Base-by-base conservation (phyloP, 352 stramenopile species). In the Peronospora belbahrii region DNA sequence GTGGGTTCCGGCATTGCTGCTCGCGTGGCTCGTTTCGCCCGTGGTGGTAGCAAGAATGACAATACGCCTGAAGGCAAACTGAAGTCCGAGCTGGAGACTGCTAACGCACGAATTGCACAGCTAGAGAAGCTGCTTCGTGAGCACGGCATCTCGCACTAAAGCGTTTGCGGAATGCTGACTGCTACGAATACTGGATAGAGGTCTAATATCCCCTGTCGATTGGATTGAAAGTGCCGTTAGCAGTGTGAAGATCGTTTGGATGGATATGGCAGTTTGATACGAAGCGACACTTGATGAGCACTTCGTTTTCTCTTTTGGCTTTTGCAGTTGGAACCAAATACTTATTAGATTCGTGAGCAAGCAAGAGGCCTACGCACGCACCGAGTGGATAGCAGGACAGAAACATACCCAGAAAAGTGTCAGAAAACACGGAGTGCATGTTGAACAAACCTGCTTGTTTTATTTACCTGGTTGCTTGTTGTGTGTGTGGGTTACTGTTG, bases 111-210 rank as follows among this genome's bases (percentile, higher is more conserved):
- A 62, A 94, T 94, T 51, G 74, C 76, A 24, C 67, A 91, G 40
- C 53, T 94, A 34, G 83, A 94, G 53, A 83, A 83, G 52, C 79
- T 88, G 64, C 70, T 90, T 48, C 61, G 61, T 55, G 62, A 78
- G 40, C 76, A 83, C 47, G 73, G 77, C 51, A 93, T 93, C 54
- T 87, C 78, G 44, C 87, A 89, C 68, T 93, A 73, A 60, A 67
- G 24, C 27, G 43, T 52, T 34, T 56, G 37, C 32, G 43, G 14
- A 57, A 35, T 30, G 55, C 33, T 49, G 40, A 47, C 42, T 62
- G 47, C 41, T 57, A 28, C 52, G 44, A 47, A 51, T 52, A 60
- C 36, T 62, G 59, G 28, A 27, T 59, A 45, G 52, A 40, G 34
- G 48, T 35, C 46, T 52, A 43, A 47, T 59, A 45, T 59, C 36